Base-by-base conservation (phyloP, 106 monocot genomes). In the Dioscorea alata region DNA sequence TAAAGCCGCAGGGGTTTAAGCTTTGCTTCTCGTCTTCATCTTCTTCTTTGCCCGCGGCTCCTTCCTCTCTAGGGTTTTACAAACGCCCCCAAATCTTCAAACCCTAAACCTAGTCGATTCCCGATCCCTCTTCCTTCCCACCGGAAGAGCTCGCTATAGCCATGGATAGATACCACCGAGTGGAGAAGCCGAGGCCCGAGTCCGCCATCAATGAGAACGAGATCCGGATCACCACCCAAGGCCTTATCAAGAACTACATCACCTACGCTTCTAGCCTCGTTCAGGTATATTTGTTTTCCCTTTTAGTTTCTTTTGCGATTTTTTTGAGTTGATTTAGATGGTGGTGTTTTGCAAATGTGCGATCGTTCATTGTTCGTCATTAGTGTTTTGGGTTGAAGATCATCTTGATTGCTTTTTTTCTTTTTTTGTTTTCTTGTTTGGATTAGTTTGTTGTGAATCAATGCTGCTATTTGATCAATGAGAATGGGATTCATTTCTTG, bases 111-210 rank as follows among this genome's bases (percentile, higher is more conserved):
- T 54, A 5, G 6, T 54, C 54, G 42, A 42, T 6, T 6, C 54
- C 17, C 8, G 54, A 54, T 42, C 42, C 42, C 10, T 10, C 6
- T 10, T 42, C 42, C 42, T 10, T 42, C 42, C 6, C 42, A 10
- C 54, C 19, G 15, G 15, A 19, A 33, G 33, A 32, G n/a, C 59
- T 15, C 42, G 42, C 42, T 10, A 10, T 42, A 0, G 5, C 42
- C 42, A 70, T 70, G 69, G 69, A 70, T 23, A 33, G 69, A 20
- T 70, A 70, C 35, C 69, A 70, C 21, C 35, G 57, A 22, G 69
- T 70, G 35, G 69, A 70, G 69, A 56, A 57, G 58, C 69, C 69
- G 58, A 25, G 69, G 42, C 69, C 69, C 6, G 69, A 70, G 34
- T 57, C 58, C 6, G 59, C 69, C 58, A 66, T 66, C 66, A 66